phyloP scores from a whole-genome alignment of 225 moss, liverwort and hornwort genomes.

The Marchantia paleacea region DNA sequence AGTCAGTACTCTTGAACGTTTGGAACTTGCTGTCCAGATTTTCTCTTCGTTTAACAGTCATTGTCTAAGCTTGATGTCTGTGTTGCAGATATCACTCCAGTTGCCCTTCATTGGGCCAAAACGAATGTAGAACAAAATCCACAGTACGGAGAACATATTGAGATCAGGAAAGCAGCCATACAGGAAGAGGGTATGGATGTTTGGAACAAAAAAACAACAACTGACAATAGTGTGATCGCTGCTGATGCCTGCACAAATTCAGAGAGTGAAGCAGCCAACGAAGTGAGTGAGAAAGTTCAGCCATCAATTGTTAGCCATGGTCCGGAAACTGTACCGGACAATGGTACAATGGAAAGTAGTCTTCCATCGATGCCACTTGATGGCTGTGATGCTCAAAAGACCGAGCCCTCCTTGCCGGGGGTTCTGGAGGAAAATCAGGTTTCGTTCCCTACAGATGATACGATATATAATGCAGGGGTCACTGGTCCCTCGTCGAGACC shows the following conservation, averaged over 20 bases:
- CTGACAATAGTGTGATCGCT: neutral
- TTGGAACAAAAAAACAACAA: neutral
- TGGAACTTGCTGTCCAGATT: neutral
- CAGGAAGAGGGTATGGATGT: neutral
- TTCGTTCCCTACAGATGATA: neutral
- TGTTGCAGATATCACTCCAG: constrained; percentile 65
- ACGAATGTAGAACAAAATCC: constrained; percentile 70
- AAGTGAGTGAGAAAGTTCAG: neutral
- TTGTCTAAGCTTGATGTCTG: neutral
- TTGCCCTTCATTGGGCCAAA: constrained; percentile 84
- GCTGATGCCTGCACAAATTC: neutral
- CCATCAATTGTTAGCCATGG: constrained; percentile 20
- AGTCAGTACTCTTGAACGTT: neutral
- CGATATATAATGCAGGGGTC: neutral
- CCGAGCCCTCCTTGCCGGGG: neutral
- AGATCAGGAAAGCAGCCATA: constrained; percentile 59
- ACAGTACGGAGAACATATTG: constrained; percentile 54
- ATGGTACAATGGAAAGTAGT: neutral
- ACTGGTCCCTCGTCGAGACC: constrained; percentile 1
- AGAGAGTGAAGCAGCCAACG: neutral
- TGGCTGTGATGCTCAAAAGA: constrained; percentile 4
- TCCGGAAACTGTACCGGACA: neutral
- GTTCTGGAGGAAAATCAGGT: neutral
- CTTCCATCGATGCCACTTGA: neutral
- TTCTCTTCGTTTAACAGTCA: neutral